Conservation (phyloP, 1,139 yeast genomes). For the Geotrichum cucujoidarum region DNA sequence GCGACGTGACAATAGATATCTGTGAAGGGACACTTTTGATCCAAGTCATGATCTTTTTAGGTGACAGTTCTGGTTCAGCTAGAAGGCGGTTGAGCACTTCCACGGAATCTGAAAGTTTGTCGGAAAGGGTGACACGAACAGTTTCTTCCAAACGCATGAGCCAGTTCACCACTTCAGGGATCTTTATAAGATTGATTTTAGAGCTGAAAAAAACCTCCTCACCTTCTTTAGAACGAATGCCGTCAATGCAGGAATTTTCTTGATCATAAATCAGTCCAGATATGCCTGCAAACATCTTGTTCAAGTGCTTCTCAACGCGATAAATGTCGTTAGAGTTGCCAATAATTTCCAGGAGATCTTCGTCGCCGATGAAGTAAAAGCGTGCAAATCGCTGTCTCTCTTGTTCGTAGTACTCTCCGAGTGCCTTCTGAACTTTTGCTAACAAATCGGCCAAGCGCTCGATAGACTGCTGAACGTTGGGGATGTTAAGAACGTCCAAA, state of each 20-base stretch:
- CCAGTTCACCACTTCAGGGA: slow-evolving; percentile 58
- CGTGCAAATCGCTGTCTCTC: slow-evolving; percentile 78
- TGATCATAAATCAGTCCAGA: slow-evolving; percentile 43
- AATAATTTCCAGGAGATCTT: slow-evolving; percentile 76
- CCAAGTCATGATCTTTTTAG: slow-evolving; percentile 33
- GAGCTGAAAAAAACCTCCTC: slow-evolving; percentile 48
- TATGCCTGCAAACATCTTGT: slow-evolving; percentile 71
- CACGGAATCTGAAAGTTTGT: slow-evolving; percentile 35
- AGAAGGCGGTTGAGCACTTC: slow-evolving; percentile 23
- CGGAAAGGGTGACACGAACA: slow-evolving; percentile 44
- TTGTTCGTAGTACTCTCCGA: slow-evolving; percentile 72
- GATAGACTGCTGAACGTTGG: slow-evolving; percentile 48
- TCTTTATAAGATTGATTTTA: slow-evolving; percentile 45
- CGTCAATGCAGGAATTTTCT: slow-evolving; percentile 41
- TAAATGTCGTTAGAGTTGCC: slow-evolving; percentile 56
- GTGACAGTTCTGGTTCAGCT: slow-evolving; percentile 18
- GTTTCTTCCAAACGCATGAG: slow-evolving; percentile 53
- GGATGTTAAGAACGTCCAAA: slow-evolving; percentile 53
- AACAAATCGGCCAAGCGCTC: slow-evolving; percentile 54
- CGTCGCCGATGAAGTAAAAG: slow-evolving; percentile 85
- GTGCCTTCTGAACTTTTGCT: slow-evolving; percentile 55
- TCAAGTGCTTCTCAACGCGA: slow-evolving; percentile 55
- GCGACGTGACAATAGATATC: slow-evolving; percentile 51
- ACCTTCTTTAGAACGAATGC: slow-evolving; percentile 58
- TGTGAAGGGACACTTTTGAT: slow-evolving; percentile 51